phyloP scores from a whole-genome alignment of 2,329 filamentous ascomycete species.

The Macroventuria anomochaeta region DNA sequence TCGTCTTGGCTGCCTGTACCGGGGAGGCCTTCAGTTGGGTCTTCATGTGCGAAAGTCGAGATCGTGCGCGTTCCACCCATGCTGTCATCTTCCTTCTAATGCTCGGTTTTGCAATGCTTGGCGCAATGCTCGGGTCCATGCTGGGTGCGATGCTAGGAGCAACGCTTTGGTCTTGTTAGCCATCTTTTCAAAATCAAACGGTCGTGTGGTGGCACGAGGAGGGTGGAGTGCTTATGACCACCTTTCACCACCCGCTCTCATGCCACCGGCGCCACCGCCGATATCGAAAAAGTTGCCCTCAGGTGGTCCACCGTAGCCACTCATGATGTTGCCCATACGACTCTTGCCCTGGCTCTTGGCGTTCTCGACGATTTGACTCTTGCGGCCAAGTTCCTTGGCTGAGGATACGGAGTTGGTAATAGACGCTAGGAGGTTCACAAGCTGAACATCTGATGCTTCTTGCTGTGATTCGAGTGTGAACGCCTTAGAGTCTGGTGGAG shows the following conservation, averaged over 20 bases:
- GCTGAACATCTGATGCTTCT: constrained; percentile 82
- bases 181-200: not conserved
- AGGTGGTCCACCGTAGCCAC: constrained; percentile 21
- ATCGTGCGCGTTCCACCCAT: not conserved
- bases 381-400: constrained; percentile 76
- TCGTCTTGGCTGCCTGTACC: not conserved
- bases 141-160: not conserved
- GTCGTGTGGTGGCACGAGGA: not conserved
- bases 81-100: not conserved
- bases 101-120: not conserved
- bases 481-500: constrained; percentile 69
- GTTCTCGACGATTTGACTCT: constrained; percentile 61
- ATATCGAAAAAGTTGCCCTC: constrained; percentile 33
- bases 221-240: constrained; percentile 21
- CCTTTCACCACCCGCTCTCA: constrained; percentile 24
- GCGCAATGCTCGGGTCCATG: not conserved
- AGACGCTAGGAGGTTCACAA: constrained; percentile 76
- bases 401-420: constrained; percentile 75
- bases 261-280: constrained; percentile 23
- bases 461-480: constrained; percentile 75
- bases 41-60: not conserved
- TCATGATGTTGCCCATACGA: constrained; percentile 28
- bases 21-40: not conserved
- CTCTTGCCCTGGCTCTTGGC: constrained; percentile 46
- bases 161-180: not conserved